Conservation (phyloP, 306 rosid species). For the Morella rubra region DNA sequence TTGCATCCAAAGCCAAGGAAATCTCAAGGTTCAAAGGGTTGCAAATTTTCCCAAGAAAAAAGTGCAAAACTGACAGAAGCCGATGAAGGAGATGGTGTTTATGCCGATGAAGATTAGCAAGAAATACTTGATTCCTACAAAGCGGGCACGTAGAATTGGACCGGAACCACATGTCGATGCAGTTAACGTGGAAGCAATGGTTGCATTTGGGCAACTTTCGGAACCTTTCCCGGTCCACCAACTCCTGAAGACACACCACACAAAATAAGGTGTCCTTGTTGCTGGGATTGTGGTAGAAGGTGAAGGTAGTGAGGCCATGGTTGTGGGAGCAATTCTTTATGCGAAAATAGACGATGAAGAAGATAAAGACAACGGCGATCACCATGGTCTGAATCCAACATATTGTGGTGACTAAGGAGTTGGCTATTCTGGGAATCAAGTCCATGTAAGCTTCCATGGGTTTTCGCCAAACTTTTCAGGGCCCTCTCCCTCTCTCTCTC, state of each 20-base stretch:
- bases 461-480: background rate
- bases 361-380: background rate
- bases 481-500: background rate
- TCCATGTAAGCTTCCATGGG: slow-evolving; percentile 1
- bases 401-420: background rate
- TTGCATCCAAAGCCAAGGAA: background rate
- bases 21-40: background rate
- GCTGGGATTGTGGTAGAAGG: background rate
- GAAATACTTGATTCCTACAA: slow-evolving; percentile 23
- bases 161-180: slow-evolving; percentile 24
- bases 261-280: slow-evolving; percentile 1
- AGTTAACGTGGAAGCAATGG: slow-evolving; percentile 25
- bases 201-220: slow-evolving; percentile 21
- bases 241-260: slow-evolving; percentile 26
- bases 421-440: background rate
- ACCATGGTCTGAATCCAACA: background rate
- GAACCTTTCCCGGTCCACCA: slow-evolving; percentile 14
- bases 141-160: slow-evolving; percentile 22
- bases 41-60: slow-evolving; percentile 16
- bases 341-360: background rate
- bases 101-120: background rate
- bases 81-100: background rate
- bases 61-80: slow-evolving; percentile 4
- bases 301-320: background rate
- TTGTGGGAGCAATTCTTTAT: background rate